These are phyloP conservation scores for Naganishia randhawae DNA, from an alignment of 768 basidiomycete species.

Conservation along the genomic window DNA sequence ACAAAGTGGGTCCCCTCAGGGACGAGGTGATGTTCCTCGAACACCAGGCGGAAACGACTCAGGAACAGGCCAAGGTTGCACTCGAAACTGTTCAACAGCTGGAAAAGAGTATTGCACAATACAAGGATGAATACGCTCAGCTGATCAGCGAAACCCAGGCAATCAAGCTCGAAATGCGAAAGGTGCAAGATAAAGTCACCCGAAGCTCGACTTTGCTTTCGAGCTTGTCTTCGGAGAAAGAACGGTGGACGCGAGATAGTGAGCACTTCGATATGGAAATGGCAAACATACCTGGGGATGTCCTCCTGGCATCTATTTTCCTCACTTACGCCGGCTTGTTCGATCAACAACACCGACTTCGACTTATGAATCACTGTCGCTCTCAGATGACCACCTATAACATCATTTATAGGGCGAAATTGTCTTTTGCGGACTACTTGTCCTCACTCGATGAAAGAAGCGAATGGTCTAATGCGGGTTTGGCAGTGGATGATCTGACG, in stretches of 20 bases:
- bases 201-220: conserved; percentile 92
- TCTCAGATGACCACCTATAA: conserved; percentile 55
- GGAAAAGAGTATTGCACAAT: conserved; percentile 82
- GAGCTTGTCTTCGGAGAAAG: conserved; percentile 88
- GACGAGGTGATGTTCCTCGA: conserved; percentile 93
- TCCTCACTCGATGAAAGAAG: conserved; percentile 95
- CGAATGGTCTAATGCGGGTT: conserved; percentile 88
- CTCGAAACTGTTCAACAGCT: conserved; percentile 88
- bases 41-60: conserved; percentile 86
- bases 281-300: conserved; percentile 97
- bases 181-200: conserved; percentile 93
- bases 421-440: conserved; percentile 89
- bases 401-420: conserved; percentile 85
- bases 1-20: conserved; percentile 91
- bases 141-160: conserved; percentile 95
- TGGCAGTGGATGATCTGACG: conserved; percentile 93
- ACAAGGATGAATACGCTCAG: conserved; percentile 95
- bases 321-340: conserved; percentile 97
- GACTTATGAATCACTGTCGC: conserved; percentile 70
- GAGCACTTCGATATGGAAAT: conserved; percentile 95
- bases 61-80: conserved; percentile 84
- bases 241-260: conserved; percentile 90
- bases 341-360: conserved; percentile 94
- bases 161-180: conserved; percentile 96
- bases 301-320: conserved; percentile 91